Conservation (phyloP, 257 asterid genomes). For the Rhazya stricta region DNA sequence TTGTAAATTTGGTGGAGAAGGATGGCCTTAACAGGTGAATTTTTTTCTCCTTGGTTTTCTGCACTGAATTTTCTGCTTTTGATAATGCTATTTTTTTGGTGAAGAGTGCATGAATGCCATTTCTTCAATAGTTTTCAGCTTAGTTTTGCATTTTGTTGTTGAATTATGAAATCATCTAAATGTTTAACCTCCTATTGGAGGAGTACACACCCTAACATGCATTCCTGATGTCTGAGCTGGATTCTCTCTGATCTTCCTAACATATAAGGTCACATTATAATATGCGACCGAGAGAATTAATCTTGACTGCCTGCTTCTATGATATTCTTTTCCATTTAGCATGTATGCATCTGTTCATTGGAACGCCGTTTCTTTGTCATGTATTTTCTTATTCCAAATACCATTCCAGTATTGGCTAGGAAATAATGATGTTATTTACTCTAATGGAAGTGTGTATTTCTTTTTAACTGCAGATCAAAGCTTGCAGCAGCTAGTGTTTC, state of each 20-base stretch:
- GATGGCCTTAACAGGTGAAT: constrained; percentile 57
- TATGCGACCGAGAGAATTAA: background rate
- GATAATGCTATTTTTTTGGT: background rate
- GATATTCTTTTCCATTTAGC: background rate
- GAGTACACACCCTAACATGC: background rate
- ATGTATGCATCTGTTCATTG: background rate
- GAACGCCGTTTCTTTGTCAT: background rate
- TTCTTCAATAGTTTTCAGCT: background rate
- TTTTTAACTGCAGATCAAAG: constrained; percentile 25
- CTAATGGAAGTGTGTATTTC: background rate
- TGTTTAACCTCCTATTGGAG: background rate
- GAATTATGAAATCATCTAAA: background rate
- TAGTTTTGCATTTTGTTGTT: background rate
- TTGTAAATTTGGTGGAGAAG: constrained; percentile 81
- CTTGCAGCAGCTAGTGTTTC: constrained; percentile 61
- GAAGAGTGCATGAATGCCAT: background rate
- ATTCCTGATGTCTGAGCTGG: background rate
- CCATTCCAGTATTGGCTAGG: background rate
- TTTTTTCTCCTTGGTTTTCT: background rate
- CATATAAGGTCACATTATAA: background rate
- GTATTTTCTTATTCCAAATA: background rate
- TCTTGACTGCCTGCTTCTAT: background rate
- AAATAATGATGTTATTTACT: background rate
- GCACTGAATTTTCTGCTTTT: background rate
- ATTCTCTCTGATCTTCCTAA: background rate